These are phyloP conservation scores for Cyclotella choctawhatcheeana DNA, from an alignment of 108 stramenopile species.

Conservation along the genomic window DNA sequence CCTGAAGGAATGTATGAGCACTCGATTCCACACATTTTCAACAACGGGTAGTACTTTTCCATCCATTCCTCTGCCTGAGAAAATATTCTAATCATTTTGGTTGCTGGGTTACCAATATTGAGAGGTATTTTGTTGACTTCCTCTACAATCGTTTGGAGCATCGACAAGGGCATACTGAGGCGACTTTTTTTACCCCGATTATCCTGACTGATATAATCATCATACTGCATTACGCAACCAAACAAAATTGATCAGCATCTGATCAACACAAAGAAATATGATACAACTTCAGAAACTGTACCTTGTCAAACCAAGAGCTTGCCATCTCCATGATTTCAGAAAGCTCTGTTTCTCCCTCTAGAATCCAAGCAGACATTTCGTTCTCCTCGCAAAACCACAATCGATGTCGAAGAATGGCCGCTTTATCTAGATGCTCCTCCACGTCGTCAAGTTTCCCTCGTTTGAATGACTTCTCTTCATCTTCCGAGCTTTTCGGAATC, in stretches of 20 bases:
- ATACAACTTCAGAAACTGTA: conserved; percentile 21
- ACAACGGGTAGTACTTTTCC: conserved; percentile 44
- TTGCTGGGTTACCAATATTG: conserved; percentile 66
- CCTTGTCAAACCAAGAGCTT: conserved; percentile 72
- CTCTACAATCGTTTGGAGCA: conserved; percentile 59
- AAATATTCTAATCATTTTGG: conserved; percentile 65
- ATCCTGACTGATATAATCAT: conserved; percentile 60
- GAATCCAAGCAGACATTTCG: conserved; percentile 58
- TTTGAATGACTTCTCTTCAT: conserved; percentile 42
- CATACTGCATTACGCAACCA: conserved; percentile 43
- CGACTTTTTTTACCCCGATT: conserved; percentile 62
- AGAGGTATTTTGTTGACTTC: conserved; percentile 63
- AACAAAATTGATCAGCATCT: background rate
- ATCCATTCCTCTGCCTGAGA: conserved; percentile 76
- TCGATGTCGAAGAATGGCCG: conserved; percentile 62
- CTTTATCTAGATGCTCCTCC: conserved; percentile 70
- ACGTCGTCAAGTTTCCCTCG: conserved; percentile 80
- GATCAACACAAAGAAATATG: background rate
- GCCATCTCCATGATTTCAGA: conserved; percentile 60
- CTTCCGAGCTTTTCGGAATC: conserved; percentile 53
- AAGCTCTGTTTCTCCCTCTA: conserved; percentile 68
- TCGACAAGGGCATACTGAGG: conserved; percentile 53
- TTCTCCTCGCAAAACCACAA: conserved; percentile 40
- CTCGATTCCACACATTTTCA: conserved; percentile 56
- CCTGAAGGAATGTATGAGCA: conserved; percentile 32